Evolutionary conservation across 345 rosid genomes (phyloP).

Genomic region (Euphorbia pulcherrima): DNA sequence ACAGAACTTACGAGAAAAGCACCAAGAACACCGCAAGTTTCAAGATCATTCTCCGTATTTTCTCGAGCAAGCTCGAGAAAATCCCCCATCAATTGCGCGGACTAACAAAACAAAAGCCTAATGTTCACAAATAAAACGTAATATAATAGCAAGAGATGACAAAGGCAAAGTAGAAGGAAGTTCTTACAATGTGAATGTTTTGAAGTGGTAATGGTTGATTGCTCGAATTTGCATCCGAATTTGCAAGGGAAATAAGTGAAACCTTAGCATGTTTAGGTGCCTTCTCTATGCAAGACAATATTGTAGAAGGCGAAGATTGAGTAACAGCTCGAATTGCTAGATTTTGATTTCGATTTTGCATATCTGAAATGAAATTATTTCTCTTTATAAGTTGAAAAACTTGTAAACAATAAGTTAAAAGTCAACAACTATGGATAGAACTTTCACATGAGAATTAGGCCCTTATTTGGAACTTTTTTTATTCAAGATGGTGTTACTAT

Average conservation of each 20-base stretch:
- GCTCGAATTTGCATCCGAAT: conserved; percentile 27
- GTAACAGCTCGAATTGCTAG: conserved; percentile 43
- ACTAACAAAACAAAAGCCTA: conserved; percentile 43
- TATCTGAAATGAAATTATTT: too few species aligned
- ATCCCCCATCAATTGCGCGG: conserved; percentile 68
- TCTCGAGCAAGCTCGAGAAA: conserved; percentile 80
- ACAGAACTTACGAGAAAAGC: conserved; percentile 65
- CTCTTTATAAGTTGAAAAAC: too few species aligned
- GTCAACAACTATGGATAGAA: not conserved
- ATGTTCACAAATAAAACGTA: not conserved
- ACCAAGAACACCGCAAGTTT: conserved; percentile 85
- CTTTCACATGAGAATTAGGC: too few species aligned
- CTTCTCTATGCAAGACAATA: conserved; percentile 50
- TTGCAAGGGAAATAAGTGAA: conserved; percentile 40
- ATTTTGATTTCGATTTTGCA: conserved; percentile 7
- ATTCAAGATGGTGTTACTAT: too few species aligned
- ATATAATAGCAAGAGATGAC: not conserved
- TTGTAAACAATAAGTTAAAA: conserved; percentile 11
- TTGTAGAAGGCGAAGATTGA: conserved; percentile 57
- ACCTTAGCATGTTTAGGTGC: conserved; percentile 42
- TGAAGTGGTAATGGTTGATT: conserved; percentile 33
- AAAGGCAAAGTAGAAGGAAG: not conserved
- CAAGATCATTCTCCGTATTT: conserved; percentile 80
- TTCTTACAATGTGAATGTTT: conserved; percentile 77
- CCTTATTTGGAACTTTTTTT: too few species aligned